phyloP scores from a whole-genome alignment of 331 rosid species.

The Pyracantha coccinea region DNA sequence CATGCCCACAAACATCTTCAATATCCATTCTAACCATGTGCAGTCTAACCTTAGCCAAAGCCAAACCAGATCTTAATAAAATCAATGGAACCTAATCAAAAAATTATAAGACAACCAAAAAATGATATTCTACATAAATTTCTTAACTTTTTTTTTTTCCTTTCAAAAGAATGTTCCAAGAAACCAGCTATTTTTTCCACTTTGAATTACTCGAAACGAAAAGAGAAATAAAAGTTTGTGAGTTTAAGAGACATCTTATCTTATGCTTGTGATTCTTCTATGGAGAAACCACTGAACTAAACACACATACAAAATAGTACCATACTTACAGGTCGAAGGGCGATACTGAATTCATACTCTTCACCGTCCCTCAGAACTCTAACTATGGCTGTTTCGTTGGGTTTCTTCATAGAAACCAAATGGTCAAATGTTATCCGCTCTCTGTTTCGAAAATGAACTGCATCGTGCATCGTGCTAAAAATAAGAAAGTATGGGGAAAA shows the following conservation, averaged over 20 bases:
- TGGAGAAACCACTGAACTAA: neutral
- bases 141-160: neutral
- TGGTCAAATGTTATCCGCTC: constrained; percentile 93
- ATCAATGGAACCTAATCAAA: neutral
- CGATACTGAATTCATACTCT: constrained; percentile 50
- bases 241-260: neutral
- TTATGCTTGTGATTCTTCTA: neutral
- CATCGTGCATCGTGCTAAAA: constrained; percentile 18
- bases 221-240: neutral
- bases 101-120: neutral
- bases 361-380: constrained; percentile 55
- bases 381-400: constrained; percentile 52
- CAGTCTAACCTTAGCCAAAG: neutral
- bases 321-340: constrained; percentile 69
- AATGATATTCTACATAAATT: neutral
- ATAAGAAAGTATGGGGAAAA: constrained; percentile 8
- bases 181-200: neutral
- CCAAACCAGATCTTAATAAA: neutral
- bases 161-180: neutral
- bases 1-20: neutral
- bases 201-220: neutral
- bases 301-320: neutral
- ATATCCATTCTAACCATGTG: neutral
- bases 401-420: constrained; percentile 90
- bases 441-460: constrained; percentile 85